phyloP scores from a whole-genome alignment of 352 stramenopile species.

The Phytopythium boreale region DNA sequence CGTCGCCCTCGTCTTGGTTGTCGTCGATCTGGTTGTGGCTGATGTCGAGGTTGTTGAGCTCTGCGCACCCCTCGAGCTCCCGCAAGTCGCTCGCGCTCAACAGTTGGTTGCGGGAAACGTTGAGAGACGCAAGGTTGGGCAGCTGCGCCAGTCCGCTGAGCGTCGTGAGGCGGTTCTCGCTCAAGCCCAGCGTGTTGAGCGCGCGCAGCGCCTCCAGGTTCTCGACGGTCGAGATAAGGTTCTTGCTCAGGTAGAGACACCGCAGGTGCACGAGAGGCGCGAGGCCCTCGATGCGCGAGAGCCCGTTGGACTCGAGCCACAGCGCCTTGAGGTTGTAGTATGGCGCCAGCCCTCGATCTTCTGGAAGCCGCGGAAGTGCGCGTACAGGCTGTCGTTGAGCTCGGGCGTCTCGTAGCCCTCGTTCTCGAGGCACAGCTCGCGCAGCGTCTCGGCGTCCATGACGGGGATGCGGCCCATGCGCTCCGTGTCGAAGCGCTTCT shows the following conservation, averaged over 20 bases:
- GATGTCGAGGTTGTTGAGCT: constrained; percentile 91
- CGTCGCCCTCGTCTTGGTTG: constrained; percentile 42
- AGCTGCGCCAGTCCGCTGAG: constrained; percentile 83
- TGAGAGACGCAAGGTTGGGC: constrained; percentile 81
- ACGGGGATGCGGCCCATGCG: constrained; percentile 72
- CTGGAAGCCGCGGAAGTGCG: constrained; percentile 94
- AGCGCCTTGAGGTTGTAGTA: constrained; percentile 93
- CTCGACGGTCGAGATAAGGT: constrained; percentile 87
- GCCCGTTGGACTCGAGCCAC: constrained; percentile 95
- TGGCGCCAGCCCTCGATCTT: constrained; percentile 91
- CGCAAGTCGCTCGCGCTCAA: constrained; percentile 59
- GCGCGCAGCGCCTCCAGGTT: constrained; percentile 51
- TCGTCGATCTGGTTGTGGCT: constrained; percentile 91
- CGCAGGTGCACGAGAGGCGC: constrained; percentile 68
- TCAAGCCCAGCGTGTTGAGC: constrained; percentile 92
- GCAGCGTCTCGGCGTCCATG: constrained; percentile 87
- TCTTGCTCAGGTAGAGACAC: constrained; percentile 93
- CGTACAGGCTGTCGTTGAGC: constrained; percentile 93
- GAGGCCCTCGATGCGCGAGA: constrained; percentile 85
- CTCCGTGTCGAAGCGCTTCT: constrained; percentile 59
- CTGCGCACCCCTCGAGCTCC: constrained; percentile 64
- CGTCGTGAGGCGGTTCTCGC: constrained; percentile 86
- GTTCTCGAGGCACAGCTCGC: constrained; percentile 85
- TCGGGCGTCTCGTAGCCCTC: constrained; percentile 94
- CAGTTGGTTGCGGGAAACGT: constrained; percentile 89